A percentile compares a stretch with the other conserved stretches of the same genome.
Conservation (phyloP, 208 protist species). For the Crithidia mellificae region DNA sequence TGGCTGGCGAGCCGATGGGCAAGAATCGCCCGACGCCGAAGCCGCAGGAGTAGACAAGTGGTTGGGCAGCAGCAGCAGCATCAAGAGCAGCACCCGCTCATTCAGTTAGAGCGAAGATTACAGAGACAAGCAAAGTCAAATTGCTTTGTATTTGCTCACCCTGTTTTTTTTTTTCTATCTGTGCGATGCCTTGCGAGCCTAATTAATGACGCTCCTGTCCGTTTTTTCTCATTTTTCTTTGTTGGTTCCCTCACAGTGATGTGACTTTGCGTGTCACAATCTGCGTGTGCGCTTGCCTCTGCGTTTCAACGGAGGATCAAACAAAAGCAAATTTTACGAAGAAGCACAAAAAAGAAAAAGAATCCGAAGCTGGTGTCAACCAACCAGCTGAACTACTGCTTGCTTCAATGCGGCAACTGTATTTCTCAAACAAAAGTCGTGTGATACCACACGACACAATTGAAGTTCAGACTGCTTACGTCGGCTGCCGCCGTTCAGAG, state of each 20-base stretch:
- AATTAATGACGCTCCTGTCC: no score
- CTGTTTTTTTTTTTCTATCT: constrained; percentile 7
- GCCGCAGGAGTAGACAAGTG: constrained; percentile 50
- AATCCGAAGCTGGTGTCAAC: no score
- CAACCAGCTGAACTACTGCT: no score
- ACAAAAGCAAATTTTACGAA: neutral
- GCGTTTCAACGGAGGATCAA: neutral
- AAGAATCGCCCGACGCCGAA: constrained; percentile 62
- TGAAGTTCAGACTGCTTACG: no score
- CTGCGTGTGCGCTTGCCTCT: neutral
- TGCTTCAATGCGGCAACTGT: no score
- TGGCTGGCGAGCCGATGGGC: constrained; percentile 78
- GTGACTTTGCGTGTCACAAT: neutral
- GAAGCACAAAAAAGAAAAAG: no score
- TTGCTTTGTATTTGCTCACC: no score
- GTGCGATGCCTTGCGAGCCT: neutral
- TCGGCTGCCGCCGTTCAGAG: no score
- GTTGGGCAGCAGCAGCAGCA: no score
- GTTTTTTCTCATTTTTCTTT: no score
- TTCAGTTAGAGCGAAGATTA: neutral
- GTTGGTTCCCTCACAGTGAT: constrained; percentile 6
- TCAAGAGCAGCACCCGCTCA: neutral
- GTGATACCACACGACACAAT: no score
- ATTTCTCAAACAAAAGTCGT: no score
- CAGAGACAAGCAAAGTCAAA: neutral